These are phyloP conservation scores for Alternaria novae-zelandiae DNA, from an alignment of 2,329 filamentous ascomycete genomes.

Conservation along the genomic window DNA sequence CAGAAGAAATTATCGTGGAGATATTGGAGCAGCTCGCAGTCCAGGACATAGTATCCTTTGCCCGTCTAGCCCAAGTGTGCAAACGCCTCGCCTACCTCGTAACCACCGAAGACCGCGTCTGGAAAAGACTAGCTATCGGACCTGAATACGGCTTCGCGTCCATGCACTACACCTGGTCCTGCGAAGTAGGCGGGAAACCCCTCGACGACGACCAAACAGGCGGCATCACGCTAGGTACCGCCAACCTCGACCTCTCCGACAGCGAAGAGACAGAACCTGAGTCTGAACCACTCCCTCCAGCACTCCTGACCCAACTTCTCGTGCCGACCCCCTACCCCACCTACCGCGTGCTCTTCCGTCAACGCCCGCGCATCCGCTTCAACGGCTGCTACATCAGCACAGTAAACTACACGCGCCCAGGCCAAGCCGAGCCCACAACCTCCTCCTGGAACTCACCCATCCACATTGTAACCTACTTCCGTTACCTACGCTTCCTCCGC, in stretches of 20 bases:
- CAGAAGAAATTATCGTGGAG: slow-evolving; percentile 83
- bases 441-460: slow-evolving; percentile 80
- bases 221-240: slow-evolving; percentile 35
- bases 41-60: slow-evolving; percentile 77
- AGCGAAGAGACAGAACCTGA: slow-evolving; percentile 19
- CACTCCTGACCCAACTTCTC: slow-evolving; percentile 40
- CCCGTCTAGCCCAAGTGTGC: slow-evolving; percentile 79
- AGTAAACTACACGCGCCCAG: slow-evolving; percentile 89
- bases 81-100: slow-evolving; percentile 87
- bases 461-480: slow-evolving; percentile 97
- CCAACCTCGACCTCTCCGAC: slow-evolving; percentile 15
- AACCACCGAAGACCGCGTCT: slow-evolving; percentile 81
- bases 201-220: slow-evolving; percentile 46
- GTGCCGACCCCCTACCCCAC: slow-evolving; percentile 49
- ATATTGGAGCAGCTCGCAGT: slow-evolving; percentile 76
- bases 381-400: slow-evolving; percentile 97
- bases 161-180: slow-evolving; percentile 83
- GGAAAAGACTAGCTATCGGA: slow-evolving; percentile 77
- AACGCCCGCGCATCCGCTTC: slow-evolving; percentile 86
- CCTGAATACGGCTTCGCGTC: slow-evolving; percentile 76
- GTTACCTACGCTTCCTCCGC: slow-evolving; percentile 93
- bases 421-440: slow-evolving; percentile 72
- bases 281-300: slow-evolving; percentile 8
- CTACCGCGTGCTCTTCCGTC: slow-evolving; percentile 74
- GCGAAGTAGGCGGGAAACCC: slow-evolving; percentile 61